Conservation (phyloP, 1,284 basidiomycete species). For the Limonomyces culmigenus region DNA sequence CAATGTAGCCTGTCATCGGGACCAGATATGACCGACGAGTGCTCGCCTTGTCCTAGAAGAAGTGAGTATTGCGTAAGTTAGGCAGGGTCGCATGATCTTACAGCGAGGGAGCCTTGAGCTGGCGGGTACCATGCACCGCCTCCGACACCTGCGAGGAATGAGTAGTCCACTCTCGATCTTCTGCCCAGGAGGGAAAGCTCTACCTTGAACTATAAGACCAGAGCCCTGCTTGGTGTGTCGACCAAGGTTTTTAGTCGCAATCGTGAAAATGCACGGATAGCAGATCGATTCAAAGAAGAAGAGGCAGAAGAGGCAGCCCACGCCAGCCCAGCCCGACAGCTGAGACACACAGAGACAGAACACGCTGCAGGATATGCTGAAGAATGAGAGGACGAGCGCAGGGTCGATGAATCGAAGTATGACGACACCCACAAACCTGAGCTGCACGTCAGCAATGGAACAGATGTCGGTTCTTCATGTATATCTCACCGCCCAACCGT, state of each 20-base stretch:
- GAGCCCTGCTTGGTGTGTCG: slow-evolving; percentile 55
- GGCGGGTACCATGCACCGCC: slow-evolving; percentile 67
- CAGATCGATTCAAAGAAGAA: slow-evolving; percentile 71
- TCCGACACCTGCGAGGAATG: slow-evolving; percentile 44
- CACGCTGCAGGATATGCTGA: slow-evolving; percentile 30
- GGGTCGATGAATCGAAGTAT: slow-evolving; percentile 50
- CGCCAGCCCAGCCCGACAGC: slow-evolving; percentile 33
- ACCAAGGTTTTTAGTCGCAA: slow-evolving; percentile 56
- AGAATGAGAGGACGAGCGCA: slow-evolving; percentile 41
- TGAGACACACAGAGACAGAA: slow-evolving; percentile 39
- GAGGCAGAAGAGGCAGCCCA: slow-evolving; percentile 47
- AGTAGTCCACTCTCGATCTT: background rate
- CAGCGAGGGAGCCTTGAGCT: slow-evolving; percentile 51
- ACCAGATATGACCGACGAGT: slow-evolving; percentile 41
- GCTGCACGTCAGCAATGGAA: background rate
- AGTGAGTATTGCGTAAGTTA: no score
- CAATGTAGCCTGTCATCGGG: slow-evolving; percentile 39
- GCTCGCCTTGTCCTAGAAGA: slow-evolving; percentile 35
- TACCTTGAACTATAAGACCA: slow-evolving; percentile 52
- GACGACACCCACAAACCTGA: slow-evolving; percentile 43
- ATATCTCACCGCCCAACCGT: slow-evolving; percentile 38
- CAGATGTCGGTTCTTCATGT: slow-evolving; percentile 2
- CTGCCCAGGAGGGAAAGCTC: slow-evolving; percentile 4
- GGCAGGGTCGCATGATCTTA: no score
- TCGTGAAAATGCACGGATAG: slow-evolving; percentile 58